A percentile compares a stretch with the other conserved stretches of the same genome.
Conservation (phyloP, 2,329 filamentous ascomycete genomes). For the Trichoderma koningii region DNA sequence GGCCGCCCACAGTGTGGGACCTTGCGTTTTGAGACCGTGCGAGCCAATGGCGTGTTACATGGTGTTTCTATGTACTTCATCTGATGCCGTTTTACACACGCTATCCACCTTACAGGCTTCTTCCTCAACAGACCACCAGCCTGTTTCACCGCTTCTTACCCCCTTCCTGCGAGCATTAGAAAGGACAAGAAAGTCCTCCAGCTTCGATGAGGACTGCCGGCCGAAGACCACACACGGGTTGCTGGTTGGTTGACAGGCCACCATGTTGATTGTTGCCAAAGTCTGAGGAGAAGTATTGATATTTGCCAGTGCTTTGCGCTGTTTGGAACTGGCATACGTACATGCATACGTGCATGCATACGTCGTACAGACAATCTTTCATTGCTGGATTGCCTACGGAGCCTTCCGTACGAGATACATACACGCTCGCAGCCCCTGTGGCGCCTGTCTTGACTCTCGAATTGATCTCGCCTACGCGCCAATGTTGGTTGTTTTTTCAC, state of each 20-base stretch:
- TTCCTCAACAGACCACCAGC: neutral
- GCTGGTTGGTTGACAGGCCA: constrained; percentile 5
- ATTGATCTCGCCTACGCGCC: constrained; percentile 15
- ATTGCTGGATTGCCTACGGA: neutral
- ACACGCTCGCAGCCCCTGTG: neutral
- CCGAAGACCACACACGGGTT: neutral
- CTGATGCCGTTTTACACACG: neutral
- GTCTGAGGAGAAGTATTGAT: neutral
- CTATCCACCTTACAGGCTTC: constrained; percentile 6
- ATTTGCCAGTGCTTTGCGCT: too few relatives aligned
- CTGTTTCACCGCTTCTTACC: constrained; percentile 26
- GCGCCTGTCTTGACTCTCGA: neutral
- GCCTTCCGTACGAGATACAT: too few relatives aligned
- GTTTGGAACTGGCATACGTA: neutral
- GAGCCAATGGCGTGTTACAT: constrained; percentile 13
- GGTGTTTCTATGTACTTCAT: neutral
- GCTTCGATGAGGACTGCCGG: neutral
- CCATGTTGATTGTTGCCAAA: constrained; percentile 18
- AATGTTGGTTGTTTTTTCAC: neutral
- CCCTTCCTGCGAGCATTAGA: constrained; percentile 17
- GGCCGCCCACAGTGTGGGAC: constrained; percentile 2
- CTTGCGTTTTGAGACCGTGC: constrained; percentile 13
- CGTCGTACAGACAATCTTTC: neutral
- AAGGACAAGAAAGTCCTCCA: neutral
- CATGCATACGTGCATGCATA: neutral